Evolutionary conservation across 257 asterid genomes (phyloP).

Genomic region (Ballota nigra): DNA sequence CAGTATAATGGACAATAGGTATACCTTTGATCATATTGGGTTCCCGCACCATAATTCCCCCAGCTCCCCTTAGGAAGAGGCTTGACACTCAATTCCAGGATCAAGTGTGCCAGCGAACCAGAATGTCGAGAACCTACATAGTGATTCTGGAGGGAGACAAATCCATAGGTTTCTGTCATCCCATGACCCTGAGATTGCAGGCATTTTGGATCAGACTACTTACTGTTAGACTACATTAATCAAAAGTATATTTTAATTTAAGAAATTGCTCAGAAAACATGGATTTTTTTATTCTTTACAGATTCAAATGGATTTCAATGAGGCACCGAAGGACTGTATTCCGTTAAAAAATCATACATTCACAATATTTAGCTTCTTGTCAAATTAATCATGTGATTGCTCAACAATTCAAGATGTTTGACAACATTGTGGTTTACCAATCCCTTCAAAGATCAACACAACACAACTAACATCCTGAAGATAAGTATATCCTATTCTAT

Average conservation of each 20-base stretch:
- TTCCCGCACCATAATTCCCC: conserved; percentile 97
- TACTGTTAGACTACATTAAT: neutral
- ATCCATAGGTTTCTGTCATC: conserved; percentile 91
- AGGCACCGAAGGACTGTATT: neutral
- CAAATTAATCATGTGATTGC: neutral
- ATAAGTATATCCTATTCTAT: neutral
- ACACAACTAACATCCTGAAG: neutral
- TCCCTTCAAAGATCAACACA: neutral
- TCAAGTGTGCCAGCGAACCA: conserved; percentile 81
- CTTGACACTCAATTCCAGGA: conserved; percentile 73
- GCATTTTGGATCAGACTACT: conserved; percentile 14
- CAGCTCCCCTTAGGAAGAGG: conserved; percentile 71
- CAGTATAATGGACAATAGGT: neutral
- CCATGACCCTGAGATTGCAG: conserved; percentile 76
- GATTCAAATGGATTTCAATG: neutral
- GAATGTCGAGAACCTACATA: conserved; percentile 63
- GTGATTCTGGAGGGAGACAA: conserved; percentile 56
- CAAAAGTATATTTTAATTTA: neutral
- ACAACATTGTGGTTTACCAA: neutral
- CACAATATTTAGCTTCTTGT: neutral
- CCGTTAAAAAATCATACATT: neutral
- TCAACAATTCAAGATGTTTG: neutral
- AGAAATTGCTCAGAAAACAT: neutral
- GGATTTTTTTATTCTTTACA: neutral
- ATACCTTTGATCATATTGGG: conserved; percentile 91